Evolutionary conservation across 1,284 basidiomycete genomes (phyloP), one percentile per base, ranked within the genome.

Genomic region (Sanghuangporus sanghuang): DNA sequence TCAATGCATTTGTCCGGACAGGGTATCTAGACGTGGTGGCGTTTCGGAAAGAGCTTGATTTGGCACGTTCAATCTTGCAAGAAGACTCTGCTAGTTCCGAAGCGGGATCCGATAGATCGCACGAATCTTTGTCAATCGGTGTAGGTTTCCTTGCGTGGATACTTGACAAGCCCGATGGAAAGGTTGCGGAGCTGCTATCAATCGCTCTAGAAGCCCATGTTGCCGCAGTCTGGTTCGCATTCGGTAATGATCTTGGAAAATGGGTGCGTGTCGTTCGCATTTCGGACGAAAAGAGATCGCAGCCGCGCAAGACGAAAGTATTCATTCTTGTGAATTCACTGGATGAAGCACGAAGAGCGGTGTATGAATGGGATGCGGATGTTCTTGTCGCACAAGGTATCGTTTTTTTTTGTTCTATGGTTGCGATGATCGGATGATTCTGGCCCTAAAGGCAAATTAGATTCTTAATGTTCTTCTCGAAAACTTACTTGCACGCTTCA

Each of bases 321-420:
- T 89, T 90, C 69, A 78, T 86, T 6, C 85, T 85, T 67, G 77
- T 89, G 21, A 79, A 79, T 54, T 85, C 85, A 38, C 76, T 82
- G 7, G 73, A 83, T 65, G 82, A 89, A 66, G 86, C 86, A 12
- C 72, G 79, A 18, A 65, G 74, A 50, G 89, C 89, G 11, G 72
- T 78, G 18, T 74, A 83, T 42, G 78, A 84, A 35, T 89, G 86
- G 84, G 81, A 84, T 68, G 84, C 77, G 7, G 90, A 92, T 73
- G 81, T 87, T 57, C 73, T 92, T 61, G 84, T 92, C n/a, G 87
- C 82, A 12, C 90, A 92, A 86, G 89, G 89, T 88, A 32, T 9
- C 23, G n/a, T 57, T 23, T 32, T 57, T 18, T 35, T 9, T 64
- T 18, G 35, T 23, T 35, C 14, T 48, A 38, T 14, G 16, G 32